Evolutionary conservation across 306 rosid genomes (phyloP), one percentile per base, ranked within the genome.

Genomic region (Vigna trinervia): DNA sequence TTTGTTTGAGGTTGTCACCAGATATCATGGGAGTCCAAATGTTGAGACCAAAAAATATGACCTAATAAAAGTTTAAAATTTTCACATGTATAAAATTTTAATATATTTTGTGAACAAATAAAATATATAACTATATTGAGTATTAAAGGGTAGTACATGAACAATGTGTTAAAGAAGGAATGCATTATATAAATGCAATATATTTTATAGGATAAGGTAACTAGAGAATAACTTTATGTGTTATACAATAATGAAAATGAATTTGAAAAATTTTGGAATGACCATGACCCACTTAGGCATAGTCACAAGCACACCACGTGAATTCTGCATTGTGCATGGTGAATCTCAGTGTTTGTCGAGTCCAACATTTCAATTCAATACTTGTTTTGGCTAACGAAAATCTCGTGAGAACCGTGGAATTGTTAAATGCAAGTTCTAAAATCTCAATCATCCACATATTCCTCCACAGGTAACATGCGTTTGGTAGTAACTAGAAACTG

Each of bases 321-420:
- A 12, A 41, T 36, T 36, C 10, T 41, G 46, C 38, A 34, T 22
- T n/a, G 26, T 58, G 76, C 80, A 67, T 81, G 84, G 67, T 58
- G 28, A 67, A 45, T 19, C 70, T 34, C 70, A 19, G 69, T 14
- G 23, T 12, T 10, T 80, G 59, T 69, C 78, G 81, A 78, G 59
- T 23, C 58, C 76, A 82, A 61, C 73, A 30, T 80, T 85, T 76
- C 46, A 66, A 10, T 64, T 74, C 61, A 61, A 48, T 75, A 64
- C 45, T 53, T 2, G 52, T 69, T 50, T 69, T 79, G 50, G 68
- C 22, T 28, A 0, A 62, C 30, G 57, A 73, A 71, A 61, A 50
- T 62, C 67, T 63, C 14, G 68, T 52, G 74, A 51, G 56, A 72
- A 61, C 14, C 28, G 6, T 39, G 32, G 23, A 36, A 52, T 14